phyloP scores from a whole-genome alignment of 2,329 filamentous ascomycete species.

The Aspergillus aculeatinus region DNA sequence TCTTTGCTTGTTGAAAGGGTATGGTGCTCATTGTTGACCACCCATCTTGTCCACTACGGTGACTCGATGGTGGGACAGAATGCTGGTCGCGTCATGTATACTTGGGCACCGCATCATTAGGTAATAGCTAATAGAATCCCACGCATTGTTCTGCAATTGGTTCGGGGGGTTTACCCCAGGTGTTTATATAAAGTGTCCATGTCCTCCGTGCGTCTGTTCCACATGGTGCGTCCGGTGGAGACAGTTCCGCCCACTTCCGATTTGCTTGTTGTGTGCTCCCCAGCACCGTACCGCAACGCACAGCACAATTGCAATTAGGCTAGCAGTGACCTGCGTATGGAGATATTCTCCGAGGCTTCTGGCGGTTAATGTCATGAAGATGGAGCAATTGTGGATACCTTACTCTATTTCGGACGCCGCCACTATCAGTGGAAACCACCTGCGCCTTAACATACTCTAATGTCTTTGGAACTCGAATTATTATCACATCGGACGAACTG shows the following conservation, averaged over 20 bases:
- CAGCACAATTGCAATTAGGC: not conserved
- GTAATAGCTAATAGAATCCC: conserved; percentile 41
- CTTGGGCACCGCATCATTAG: conserved; percentile 32
- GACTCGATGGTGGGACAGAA: conserved; percentile 20
- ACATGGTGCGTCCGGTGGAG: not conserved
- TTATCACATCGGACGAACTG: no score
- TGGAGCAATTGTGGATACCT: no score
- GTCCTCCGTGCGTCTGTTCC: not conserved
- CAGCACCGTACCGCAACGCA: no score
- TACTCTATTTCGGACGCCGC: no score
- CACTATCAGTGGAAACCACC: no score
- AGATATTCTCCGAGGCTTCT: not conserved
- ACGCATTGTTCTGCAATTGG: conserved; percentile 23
- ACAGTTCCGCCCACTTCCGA: not conserved
- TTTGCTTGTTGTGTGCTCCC: not conserved
- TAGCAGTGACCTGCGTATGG: not conserved
- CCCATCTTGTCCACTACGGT: conserved; percentile 23
- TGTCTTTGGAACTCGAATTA: no score
- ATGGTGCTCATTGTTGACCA: conserved; percentile 18
- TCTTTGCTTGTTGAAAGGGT: conserved; percentile 23
- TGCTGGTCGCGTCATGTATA: conserved; percentile 20
- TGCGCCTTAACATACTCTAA: no score
- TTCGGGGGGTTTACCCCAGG: not conserved
- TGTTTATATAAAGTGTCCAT: conserved; percentile 2
- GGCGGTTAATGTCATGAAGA: no score